phyloP scores from a whole-genome alignment of 768 basidiomycete species.

The Leccinum variicolor region DNA sequence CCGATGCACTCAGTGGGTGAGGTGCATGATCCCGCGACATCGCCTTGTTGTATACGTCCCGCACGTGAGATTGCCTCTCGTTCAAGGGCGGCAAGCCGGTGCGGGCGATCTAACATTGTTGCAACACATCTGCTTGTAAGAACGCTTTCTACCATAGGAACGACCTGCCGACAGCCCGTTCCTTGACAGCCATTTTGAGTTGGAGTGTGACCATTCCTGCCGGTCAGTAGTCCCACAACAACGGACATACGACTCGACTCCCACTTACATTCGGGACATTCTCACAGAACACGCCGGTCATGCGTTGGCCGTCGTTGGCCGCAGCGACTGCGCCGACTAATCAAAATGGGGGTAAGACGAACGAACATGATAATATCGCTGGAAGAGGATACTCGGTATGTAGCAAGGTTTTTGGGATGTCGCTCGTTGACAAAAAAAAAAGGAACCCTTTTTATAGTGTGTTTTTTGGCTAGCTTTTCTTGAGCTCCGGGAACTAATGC shows the following conservation, averaged over 20 bases:
- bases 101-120: background rate
- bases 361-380: constrained; percentile 3
- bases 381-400: background rate
- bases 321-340: background rate
- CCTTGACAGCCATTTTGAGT: background rate
- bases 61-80: background rate
- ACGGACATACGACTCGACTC: background rate
- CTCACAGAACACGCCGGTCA: background rate
- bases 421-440: background rate
- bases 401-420: background rate
- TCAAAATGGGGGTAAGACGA: background rate
- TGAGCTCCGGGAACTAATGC: too few relatives aligned
- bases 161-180: background rate
- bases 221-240: background rate
- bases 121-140: constrained; percentile 5
- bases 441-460: background rate
- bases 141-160: background rate
- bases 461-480: background rate
- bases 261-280: background rate
- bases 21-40: background rate
- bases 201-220: background rate
- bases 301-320: background rate
- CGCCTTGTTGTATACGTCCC: background rate
- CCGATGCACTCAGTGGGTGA: background rate
- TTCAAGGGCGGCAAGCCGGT: background rate